Evolutionary conservation across 305 asterid genomes (phyloP).

Genomic region (Rubia balearica): DNA sequence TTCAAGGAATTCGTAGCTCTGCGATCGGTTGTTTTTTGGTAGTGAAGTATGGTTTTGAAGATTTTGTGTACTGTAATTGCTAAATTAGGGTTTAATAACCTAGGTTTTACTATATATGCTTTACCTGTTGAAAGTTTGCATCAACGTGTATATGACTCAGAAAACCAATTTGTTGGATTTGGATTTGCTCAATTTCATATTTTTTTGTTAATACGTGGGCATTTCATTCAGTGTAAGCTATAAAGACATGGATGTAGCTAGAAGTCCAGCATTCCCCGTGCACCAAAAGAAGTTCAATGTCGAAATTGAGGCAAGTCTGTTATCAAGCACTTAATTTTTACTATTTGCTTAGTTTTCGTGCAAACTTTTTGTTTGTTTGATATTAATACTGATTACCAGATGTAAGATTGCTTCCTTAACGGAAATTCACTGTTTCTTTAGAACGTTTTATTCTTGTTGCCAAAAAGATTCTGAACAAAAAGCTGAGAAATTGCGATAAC

Average conservation of each 20-base stretch:
- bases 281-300: conserved; percentile 34
- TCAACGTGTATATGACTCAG: neutral
- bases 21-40: neutral
- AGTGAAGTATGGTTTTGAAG: neutral
- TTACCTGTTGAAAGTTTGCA: neutral
- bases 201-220: neutral
- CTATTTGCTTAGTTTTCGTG: neutral
- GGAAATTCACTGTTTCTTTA: neutral
- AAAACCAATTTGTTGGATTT: neutral
- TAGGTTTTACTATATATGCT: too few species aligned
- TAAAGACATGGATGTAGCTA: conserved; percentile 32
- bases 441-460: neutral
- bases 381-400: neutral
- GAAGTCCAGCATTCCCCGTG: conserved; percentile 40
- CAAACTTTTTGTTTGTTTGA: neutral
- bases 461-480: neutral
- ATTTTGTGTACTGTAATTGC: neutral
- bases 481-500: neutral
- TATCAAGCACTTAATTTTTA: neutral
- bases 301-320: conserved; percentile 46
- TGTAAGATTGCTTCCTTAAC: neutral
- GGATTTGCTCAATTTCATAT: neutral
- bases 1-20: neutral
- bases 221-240: neutral
- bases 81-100: neutral